Base-by-base conservation (phyloP, 768 basidiomycete genomes). In the Tylopilus rubrobrunneus region DNA sequence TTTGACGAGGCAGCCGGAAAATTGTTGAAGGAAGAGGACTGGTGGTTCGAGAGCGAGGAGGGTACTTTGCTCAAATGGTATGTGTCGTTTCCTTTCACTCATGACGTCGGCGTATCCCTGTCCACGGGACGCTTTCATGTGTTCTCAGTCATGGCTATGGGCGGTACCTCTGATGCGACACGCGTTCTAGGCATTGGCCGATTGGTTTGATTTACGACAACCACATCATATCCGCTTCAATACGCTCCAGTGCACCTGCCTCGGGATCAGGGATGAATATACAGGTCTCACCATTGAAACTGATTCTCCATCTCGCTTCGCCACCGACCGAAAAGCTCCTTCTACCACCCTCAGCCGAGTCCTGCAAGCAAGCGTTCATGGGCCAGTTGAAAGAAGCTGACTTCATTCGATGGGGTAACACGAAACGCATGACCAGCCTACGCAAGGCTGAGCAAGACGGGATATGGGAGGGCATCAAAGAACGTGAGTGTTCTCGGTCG, bases 21-120 rank as follows among this genome's bases (percentile, higher is more conserved):
- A 56, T 62, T 77, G 10, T 72, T 95, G 55, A 89, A 88, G 65
- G 91, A 94, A 59, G 89, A 91, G 53, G 89, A 95, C 49, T 93
- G 96, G 90, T 98, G 96, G 97, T 97, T 99, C 69, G 93, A 97
- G 71, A 88, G 85, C 57, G 88, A 89, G 49, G 87, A 85, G 59
- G 90, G 91, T 29, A 81, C 78, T 7, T 66, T 89, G 46, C 78
- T 95, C 62, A 92, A 93, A 73, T 98, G 96, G 96, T 96, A 53
- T 57, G 83, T 77, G 29, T 39, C 11, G 1, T 48, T 23, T 48
- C 34, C 40, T 48, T 23, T 34, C n/a, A 15, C 23, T 21, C 7
- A 37, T 49, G 52, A 15, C 27, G 42, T 31, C 34, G 31, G 51
- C 43, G 15, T 51, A 48, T 43, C 25, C 27, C 46, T 29, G n/a